Evolutionary conservation across 495 filamentous ascomycete genomes (phyloP).

Genomic region (Penicillium lividum): DNA sequence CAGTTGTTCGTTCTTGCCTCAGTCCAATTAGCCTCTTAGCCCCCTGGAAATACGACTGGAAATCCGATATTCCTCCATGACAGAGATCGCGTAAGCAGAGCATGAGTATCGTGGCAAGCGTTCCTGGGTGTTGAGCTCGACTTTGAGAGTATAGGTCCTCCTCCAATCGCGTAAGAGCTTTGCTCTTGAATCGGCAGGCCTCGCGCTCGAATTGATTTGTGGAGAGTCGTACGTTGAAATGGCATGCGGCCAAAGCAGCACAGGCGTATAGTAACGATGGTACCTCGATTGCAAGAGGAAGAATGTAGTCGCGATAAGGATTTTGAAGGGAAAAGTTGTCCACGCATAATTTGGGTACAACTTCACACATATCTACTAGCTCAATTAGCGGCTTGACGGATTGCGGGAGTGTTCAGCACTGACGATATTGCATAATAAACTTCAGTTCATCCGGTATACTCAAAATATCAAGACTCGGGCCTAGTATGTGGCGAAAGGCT

Average conservation of each 20-base stretch:
- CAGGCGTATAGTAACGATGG: constrained; percentile 6
- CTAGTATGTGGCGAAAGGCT: no score
- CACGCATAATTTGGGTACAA: constrained; percentile 4
- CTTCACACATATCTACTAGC: constrained; percentile 1
- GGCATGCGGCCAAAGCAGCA: constrained; percentile 6
- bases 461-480: not conserved
- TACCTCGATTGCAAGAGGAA: constrained; percentile 6
- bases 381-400: not conserved
- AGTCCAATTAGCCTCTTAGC: constrained; percentile 4
- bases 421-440: constrained; percentile 9
- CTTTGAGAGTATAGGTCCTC: constrained; percentile 5
- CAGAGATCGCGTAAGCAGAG: constrained; percentile 5
- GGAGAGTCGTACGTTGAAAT: constrained; percentile 1
- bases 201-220: constrained; percentile 5
- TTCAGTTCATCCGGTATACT: constrained; percentile 2
- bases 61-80: constrained; percentile 2
- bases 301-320: constrained; percentile 6
- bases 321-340: constrained; percentile 6
- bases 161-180: constrained; percentile 4
- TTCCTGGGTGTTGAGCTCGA: constrained; percentile 1
- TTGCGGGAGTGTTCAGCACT: not conserved
- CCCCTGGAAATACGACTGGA: constrained; percentile 4
- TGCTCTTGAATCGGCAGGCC: constrained; percentile 5
- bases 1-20: not conserved
- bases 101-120: constrained; percentile 7